Evolutionary conservation across 1,284 basidiomycete genomes (phyloP).

Genomic region (Meira nashicola): DNA sequence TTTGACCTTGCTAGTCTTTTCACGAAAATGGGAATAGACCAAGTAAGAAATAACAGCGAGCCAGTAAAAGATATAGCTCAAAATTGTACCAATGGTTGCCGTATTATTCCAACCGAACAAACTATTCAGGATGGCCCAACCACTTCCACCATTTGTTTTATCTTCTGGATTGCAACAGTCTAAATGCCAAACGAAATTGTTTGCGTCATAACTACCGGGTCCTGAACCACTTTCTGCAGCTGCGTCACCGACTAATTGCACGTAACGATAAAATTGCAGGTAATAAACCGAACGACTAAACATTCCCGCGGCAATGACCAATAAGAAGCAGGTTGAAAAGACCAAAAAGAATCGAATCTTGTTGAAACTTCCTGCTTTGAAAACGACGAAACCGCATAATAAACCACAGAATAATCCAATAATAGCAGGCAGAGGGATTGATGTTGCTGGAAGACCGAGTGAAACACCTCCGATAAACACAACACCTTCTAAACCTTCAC

Average conservation of each 20-base stretch:
- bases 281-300: constrained; percentile 39
- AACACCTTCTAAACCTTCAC: constrained; percentile 48
- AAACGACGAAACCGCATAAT: constrained; percentile 37
- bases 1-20: too few species aligned
- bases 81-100: constrained; percentile 34
- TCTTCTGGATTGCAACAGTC: constrained; percentile 75
- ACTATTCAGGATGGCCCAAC: constrained; percentile 46
- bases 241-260: constrained; percentile 36
- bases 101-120: constrained; percentile 50
- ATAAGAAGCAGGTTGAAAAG: constrained; percentile 39
- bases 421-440: constrained; percentile 48
- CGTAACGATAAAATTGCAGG: constrained; percentile 45
- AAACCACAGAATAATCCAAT: constrained; percentile 39
- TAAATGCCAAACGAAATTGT: constrained; percentile 55
- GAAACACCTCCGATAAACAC: constrained; percentile 51
- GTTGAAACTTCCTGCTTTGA: constrained; percentile 32
- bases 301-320: constrained; percentile 49
- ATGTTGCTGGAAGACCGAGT: constrained; percentile 43
- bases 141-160: constrained; percentile 34
- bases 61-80: constrained; percentile 47
- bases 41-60: constrained; percentile 30
- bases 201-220: constrained; percentile 38
- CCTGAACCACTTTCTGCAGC: constrained; percentile 43
- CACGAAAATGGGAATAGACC: constrained; percentile 17
- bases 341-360: constrained; percentile 40